Evolutionary conservation across 2,329 filamentous ascomycete genomes (phyloP).

Genomic region (Talaromyces funiculosus): DNA sequence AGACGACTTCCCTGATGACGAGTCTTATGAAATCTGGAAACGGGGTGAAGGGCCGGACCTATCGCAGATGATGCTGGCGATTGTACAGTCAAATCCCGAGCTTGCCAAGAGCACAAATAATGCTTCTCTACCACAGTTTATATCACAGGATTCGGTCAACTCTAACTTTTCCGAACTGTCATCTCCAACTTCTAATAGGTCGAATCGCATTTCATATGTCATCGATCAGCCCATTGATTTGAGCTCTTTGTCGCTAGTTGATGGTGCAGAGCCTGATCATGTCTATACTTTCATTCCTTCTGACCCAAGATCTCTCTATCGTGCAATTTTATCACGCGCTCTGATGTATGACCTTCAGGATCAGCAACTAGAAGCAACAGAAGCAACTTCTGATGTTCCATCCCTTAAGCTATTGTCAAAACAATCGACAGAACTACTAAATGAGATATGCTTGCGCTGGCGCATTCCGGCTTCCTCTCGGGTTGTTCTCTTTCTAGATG

Average conservation of each 20-base stretch:
- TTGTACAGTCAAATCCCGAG: constrained; percentile 79
- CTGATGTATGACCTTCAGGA: constrained; percentile 58
- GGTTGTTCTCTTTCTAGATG: constrained; percentile 75
- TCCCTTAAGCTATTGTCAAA: constrained; percentile 60
- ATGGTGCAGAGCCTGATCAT: constrained; percentile 42
- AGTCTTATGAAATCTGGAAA: constrained; percentile 85
- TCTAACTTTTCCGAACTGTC: constrained; percentile 43
- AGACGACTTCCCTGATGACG: constrained; percentile 85
- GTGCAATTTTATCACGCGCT: constrained; percentile 71
- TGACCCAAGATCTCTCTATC: constrained; percentile 76
- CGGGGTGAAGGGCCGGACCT: constrained; percentile 81
- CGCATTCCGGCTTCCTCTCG: constrained; percentile 78
- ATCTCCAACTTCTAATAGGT: constrained; percentile 41
- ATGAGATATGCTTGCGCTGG: constrained; percentile 83
- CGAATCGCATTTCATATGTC: constrained; percentile 48
- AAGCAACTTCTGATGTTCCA: constrained; percentile 44
- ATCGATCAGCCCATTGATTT: constrained; percentile 60
- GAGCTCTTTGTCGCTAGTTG: constrained; percentile 57
- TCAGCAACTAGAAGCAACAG: constrained; percentile 46
- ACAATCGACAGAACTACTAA: constrained; percentile 73
- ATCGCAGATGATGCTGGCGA: constrained; percentile 87
- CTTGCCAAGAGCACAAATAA: constrained; percentile 69
- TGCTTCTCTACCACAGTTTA: constrained; percentile 54
- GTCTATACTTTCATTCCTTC: constrained; percentile 85
- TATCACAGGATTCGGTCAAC: constrained; percentile 29